Percentiles rank a stretch among this genome's conserved stretches.
Conservation (phyloP, 2,329 filamentous ascomycete species). For the Mollisia scopiformis region DNA sequence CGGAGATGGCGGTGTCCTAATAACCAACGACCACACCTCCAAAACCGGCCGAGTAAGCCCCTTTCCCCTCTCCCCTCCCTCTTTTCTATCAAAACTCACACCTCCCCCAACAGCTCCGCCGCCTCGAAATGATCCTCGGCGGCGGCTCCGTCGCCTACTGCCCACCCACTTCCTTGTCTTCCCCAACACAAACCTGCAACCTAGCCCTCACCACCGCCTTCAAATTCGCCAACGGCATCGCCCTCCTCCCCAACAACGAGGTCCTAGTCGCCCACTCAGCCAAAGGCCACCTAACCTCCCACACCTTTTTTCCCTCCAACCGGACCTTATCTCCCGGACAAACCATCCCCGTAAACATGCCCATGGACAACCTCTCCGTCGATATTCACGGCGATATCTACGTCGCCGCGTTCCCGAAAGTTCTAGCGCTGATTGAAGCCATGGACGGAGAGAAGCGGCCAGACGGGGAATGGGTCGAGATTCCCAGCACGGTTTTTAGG, state of each 20-base stretch:
- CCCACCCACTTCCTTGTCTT: constrained; percentile 3
- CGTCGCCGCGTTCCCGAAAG: constrained; percentile 35
- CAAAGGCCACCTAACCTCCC: constrained; percentile 32
- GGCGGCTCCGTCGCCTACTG: constrained; percentile 32
- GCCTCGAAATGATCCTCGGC: constrained; percentile 27
- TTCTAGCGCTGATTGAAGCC: constrained; percentile 24
- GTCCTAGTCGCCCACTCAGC: constrained; percentile 35
- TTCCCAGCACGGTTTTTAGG: constrained; percentile 27
- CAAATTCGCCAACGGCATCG: constrained; percentile 38
- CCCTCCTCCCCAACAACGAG: constrained; percentile 20
- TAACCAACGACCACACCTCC: constrained; percentile 39
- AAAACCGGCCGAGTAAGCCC: constrained; percentile 28
- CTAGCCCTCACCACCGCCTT: constrained; percentile 27
- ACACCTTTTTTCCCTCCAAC: constrained; percentile 1
- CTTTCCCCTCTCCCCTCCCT: neutral
- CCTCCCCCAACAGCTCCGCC: constrained; percentile 9
- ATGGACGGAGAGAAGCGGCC: constrained; percentile 20
- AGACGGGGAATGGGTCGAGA: neutral
- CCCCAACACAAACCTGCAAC: constrained; percentile 11
- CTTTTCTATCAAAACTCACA: neutral
- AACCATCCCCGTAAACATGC: constrained; percentile 33
- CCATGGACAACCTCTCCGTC: constrained; percentile 38
- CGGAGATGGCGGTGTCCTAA: constrained; percentile 34
- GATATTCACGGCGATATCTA: constrained; percentile 38
- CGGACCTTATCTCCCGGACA: constrained; percentile 5